A percentile compares a stretch with the other conserved stretches of the same genome.
Conservation (phyloP, 441 rosid species). For the Hura crepitans region DNA sequence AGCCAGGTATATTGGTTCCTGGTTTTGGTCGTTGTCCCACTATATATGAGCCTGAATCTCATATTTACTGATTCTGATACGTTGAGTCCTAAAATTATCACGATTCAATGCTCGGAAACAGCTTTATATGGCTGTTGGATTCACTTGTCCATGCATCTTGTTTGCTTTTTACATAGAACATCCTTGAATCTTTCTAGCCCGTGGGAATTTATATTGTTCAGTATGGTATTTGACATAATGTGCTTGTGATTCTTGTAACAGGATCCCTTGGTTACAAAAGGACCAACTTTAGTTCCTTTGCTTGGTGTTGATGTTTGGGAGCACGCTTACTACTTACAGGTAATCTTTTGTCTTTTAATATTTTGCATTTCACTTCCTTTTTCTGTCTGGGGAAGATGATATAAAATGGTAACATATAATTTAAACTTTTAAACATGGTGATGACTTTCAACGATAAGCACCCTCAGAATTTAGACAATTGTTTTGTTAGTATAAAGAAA, state of each 20-base stretch:
- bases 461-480: background rate
- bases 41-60: background rate
- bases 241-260: constrained; percentile 29
- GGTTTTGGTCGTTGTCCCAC: background rate
- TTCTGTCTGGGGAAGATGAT: too few species aligned
- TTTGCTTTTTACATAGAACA: background rate
- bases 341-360: constrained; percentile 21
- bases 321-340: constrained; percentile 98
- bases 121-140: background rate
- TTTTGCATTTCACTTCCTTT: background rate
- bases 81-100: background rate
- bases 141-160: background rate
- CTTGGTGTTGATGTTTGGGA: constrained; percentile 98
- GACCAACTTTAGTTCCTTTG: constrained; percentile 65
- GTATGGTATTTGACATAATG: background rate
- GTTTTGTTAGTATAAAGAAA: too few species aligned
- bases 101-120: background rate
- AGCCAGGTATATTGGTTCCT: background rate
- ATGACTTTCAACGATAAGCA: too few species aligned
- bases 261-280: constrained; percentile 91
- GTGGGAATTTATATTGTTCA: background rate
- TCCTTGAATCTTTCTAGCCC: background rate
- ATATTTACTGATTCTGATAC: background rate
- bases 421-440: too few species aligned
- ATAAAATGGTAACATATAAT: too few species aligned